Base-by-base conservation (phyloP, 192 early-diverging fungal species). In the Piromyces finnis region DNA sequence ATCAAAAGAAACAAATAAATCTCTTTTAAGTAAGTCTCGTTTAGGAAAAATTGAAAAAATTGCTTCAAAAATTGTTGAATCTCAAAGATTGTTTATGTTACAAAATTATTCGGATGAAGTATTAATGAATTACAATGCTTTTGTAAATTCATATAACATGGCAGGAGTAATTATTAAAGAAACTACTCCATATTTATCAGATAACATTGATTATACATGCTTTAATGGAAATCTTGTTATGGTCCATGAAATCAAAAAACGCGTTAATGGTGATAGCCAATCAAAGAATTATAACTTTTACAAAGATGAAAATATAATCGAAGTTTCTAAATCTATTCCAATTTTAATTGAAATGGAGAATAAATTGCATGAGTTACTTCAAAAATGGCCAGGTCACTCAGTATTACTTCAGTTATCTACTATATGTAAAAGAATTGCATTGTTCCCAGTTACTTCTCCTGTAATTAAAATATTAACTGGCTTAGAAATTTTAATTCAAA, bases 361-460 rank as follows among this genome's bases (percentile, higher is more conserved):
- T 30, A 90, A 92, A 18, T 81, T 95, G 0, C 30, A 81, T 22
- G 86, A 87, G n/a, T 84, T 98, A 28, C 78, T 95, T 4, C 84
- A 85, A 18, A 88, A 92, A 78, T 99, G 96, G 96, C 92, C 97
- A 0, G 96, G 97, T 30, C 96, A 99, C 81, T 90, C 92, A 11
- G 92, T 94, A 29, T 86, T 99, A 28, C 86, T 92, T 78, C 92
- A 95, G 77, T 84, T 99, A 29, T 51, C 82, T 28, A 79, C 81
- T 0, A 79, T 90, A 18, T 81, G 82, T 81, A 81, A 82, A 28
- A 79, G 87, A 14, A 84, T 92, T 79, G 87, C 87, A 15, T 85
- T 94, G 39, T 95, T 97, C 83, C 84, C 94, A 0, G 87, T 95
- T 78, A 83, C 85, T 13, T 93, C 96, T 12, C 95, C 98, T 2